Evolutionary conservation across 345 rosid genomes (phyloP).

Genomic region (Euclidium syriacum): DNA sequence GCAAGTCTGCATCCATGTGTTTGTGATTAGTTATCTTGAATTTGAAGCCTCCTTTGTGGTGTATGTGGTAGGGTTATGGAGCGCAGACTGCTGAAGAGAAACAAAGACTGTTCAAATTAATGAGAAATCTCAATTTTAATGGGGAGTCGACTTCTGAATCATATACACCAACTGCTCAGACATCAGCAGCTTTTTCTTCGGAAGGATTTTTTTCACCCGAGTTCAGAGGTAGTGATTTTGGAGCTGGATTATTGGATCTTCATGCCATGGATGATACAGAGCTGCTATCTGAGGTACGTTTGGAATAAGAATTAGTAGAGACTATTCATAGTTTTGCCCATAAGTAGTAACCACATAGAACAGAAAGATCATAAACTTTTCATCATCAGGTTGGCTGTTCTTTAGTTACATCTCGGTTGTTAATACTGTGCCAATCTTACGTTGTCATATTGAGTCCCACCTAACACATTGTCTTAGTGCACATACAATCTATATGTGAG

Average conservation of each 20-base stretch:
- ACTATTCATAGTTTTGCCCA: neutral
- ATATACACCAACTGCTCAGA: conserved; percentile 57
- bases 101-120: conserved; percentile 84
- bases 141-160: conserved; percentile 87
- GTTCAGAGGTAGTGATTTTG: conserved; percentile 97
- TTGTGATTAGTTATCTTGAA: neutral
- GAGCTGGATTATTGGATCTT: conserved; percentile 97
- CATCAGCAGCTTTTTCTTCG: conserved; percentile 52
- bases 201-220: conserved; percentile 87
- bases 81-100: conserved; percentile 97
- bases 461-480: neutral
- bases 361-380: neutral
- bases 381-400: neutral
- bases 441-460: conserved; percentile 3
- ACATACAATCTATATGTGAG: neutral
- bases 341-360: neutral
- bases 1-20: neutral
- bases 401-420: neutral
- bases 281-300: conserved; percentile 82
- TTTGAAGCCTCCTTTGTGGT: conserved; percentile 6
- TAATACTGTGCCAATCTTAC: neutral
- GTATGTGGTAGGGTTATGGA: conserved; percentile 66
- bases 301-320: neutral
- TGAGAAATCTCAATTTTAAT: conserved; percentile 90
- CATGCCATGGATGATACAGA: conserved; percentile 99